A percentile compares a stretch with the other conserved stretches of the same genome.
Conservation (phyloP, 371 early-diverging fungal species). For the Rhizomucor miehei region DNA sequence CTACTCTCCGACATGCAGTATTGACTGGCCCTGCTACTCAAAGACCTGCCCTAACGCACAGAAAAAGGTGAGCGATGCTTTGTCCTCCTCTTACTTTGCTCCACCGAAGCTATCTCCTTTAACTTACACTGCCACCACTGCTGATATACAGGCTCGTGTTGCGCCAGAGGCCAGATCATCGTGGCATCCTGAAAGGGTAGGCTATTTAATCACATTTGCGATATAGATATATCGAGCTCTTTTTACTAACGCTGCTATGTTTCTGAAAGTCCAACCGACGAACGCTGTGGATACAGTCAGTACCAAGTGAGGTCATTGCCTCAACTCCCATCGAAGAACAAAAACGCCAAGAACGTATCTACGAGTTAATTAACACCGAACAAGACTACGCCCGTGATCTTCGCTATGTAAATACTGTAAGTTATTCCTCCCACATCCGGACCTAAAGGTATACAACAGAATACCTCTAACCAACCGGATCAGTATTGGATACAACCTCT, state of each 20-base stretch:
- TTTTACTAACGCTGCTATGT: conserved; percentile 28
- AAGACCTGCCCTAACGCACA: conserved; percentile 65
- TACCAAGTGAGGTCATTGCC: conserved; percentile 19
- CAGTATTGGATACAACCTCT: conserved; percentile 72
- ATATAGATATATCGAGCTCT: conserved; percentile 21
- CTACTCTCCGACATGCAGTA: conserved; percentile 76
- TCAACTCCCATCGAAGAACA: conserved; percentile 50
- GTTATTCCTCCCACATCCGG: too few species aligned
- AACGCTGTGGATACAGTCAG: conserved; percentile 17
- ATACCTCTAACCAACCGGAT: neutral
- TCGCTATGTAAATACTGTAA: conserved; percentile 26
- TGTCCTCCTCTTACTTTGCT: too few species aligned
- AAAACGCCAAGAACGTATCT: conserved; percentile 88
- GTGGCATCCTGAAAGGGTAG: too few species aligned
- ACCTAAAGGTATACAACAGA: neutral
- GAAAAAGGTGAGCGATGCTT: conserved; percentile 13
- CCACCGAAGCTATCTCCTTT: too few species aligned
- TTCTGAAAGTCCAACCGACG: conserved; percentile 11
- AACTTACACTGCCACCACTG: too few species aligned
- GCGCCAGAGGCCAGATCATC: too few species aligned
- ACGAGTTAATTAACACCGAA: conserved; percentile 85
- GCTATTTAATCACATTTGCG: neutral
- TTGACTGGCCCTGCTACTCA: conserved; percentile 76
- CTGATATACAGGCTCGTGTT: too few species aligned
- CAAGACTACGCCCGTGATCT: conserved; percentile 81